Evolutionary conservation across 2,329 filamentous ascomycete species (phyloP), one percentile per base, ranked within the genome.

Genomic region (Dryadomyces quercus-mongolicae): DNA sequence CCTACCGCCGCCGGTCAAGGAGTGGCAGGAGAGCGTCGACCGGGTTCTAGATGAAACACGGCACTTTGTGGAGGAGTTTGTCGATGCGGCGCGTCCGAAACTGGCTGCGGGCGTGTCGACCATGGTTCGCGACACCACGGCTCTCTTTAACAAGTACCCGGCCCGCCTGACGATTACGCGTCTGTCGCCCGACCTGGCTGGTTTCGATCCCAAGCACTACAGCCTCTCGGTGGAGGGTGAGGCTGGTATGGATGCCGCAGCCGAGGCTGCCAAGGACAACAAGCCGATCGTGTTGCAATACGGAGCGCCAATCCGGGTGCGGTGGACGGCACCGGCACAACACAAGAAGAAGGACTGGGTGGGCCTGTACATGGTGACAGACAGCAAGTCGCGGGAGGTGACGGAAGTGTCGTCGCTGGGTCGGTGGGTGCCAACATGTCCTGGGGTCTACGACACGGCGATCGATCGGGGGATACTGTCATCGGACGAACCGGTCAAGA

Each of bases 321-420:
- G 81, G 62, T 98, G 93, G 93, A 87, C 81, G 31, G 93, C 92
- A 0, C 92, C 93, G 0, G 75, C 82, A 42, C 88, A 90, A 60
- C 93, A 97, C 69, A 85, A 84, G 70, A 90, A 86, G 66, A 86
- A 85, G 63, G 93, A 98, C 68, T 98, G 93, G 93, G 84, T 98
- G 53, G 92, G 92, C 4, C 76, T 98, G 6, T 98, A 97, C 73
- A 90, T 91, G 80, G 89, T 98, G 2, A 90, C 89, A 3, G 92
- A 97, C 69, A 98, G 96, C 65, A 80, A 83, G 7, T 93, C 88
- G 8, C 82, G 92, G 44, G 88, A 95, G 43, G 74, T 85, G 15
- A 95, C 93, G 2, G 84, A 88, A 52, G 81, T 96, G 10, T 82
- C 88, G 4, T 94, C 89, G 1, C 82, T 92, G 54, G 91, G 92